phyloP scores from a whole-genome alignment of 1,139 yeast species.

The Taphrina populina region DNA sequence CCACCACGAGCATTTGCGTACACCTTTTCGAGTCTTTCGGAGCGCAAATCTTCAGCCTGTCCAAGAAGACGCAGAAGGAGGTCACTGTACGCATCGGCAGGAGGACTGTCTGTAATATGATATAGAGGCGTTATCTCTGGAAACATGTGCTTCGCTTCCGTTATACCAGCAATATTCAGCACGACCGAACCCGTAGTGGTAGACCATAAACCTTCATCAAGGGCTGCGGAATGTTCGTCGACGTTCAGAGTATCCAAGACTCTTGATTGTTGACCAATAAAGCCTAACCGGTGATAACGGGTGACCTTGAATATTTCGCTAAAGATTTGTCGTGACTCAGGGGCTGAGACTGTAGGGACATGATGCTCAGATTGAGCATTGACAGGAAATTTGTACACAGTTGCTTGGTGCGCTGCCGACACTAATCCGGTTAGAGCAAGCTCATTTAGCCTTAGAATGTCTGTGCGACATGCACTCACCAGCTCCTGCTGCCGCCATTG shows the following conservation, averaged over 20 bases:
- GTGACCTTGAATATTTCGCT: constrained; percentile 33
- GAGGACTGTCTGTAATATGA: constrained; percentile 32
- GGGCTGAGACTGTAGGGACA: constrained; percentile 18
- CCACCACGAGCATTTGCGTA: constrained; percentile 34
- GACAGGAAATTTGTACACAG: constrained; percentile 23
- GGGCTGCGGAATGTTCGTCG: background rate
- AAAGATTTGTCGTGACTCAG: constrained; percentile 33
- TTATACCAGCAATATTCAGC: constrained; percentile 33
- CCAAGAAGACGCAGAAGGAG: constrained; percentile 25
- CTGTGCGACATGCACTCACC: too few relatives aligned
- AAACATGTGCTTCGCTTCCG: constrained; percentile 29
- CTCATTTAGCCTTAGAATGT: too few relatives aligned
- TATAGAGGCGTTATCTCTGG: constrained; percentile 32
- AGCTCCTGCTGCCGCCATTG: background rate
- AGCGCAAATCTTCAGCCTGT: constrained; percentile 29
- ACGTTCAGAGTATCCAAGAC: constrained; percentile 23
- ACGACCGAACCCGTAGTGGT: constrained; percentile 25
- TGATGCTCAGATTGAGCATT: constrained; percentile 11
- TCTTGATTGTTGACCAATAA: constrained; percentile 32
- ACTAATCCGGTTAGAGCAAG: background rate
- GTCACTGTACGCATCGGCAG: constrained; percentile 33
- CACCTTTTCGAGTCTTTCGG: constrained; percentile 22
- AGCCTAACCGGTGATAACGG: constrained; percentile 30
- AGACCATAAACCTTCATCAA: constrained; percentile 23
- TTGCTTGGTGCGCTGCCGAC: constrained; percentile 14